Base-by-base conservation (phyloP, 2,329 filamentous ascomycete species). In the Aspergillus sp. region DNA sequence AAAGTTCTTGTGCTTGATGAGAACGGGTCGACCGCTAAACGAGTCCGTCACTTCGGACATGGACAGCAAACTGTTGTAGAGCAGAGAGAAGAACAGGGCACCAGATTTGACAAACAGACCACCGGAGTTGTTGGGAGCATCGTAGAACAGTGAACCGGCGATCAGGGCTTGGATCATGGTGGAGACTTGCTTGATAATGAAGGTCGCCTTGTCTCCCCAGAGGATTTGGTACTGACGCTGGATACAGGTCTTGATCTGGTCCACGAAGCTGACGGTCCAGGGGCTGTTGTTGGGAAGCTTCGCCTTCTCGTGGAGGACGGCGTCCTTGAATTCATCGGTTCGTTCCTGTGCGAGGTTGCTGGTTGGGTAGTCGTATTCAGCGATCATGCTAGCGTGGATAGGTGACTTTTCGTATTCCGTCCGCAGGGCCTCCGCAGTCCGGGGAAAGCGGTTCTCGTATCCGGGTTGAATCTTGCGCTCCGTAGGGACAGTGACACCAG, bases 1-100 rank as follows among this genome's bases (percentile, higher is more conserved):
- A 50, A 83, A 83, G 0, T 65, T 60, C 51, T 79, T 79, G 53
- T 83, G 81, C 60, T 83, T 83, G 41, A 77, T 62, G 3, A 84
- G 60, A 9, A 84, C 73, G 0, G 80, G 79, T 0, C 83, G 75
- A 15, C 81, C 81, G 10, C 66, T 71, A 56, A 83, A 86, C 0
- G 80, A 81, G 23, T 80, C 75, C 0, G 77, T 83, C 1, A 87
- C 83, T 62, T 88, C 84, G 1, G 81, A 77, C 74, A 86, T 80
- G 19, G 81, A 75, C 1, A 85, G 60, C 6, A 87, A 65, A 48
- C 74, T 71, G 58, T 85, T 82, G 63, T 78, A 83, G 0, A 87
- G 68, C 0, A 86, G 69, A 1, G 82, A 71, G 44, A 86, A 77
- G 71, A 86, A 87, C 4, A 84, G 66, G 0, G 82, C 76, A 45